Evolutionary conservation across 2,329 filamentous ascomycete species (phyloP).

Genomic region (Zarea fungicola): DNA sequence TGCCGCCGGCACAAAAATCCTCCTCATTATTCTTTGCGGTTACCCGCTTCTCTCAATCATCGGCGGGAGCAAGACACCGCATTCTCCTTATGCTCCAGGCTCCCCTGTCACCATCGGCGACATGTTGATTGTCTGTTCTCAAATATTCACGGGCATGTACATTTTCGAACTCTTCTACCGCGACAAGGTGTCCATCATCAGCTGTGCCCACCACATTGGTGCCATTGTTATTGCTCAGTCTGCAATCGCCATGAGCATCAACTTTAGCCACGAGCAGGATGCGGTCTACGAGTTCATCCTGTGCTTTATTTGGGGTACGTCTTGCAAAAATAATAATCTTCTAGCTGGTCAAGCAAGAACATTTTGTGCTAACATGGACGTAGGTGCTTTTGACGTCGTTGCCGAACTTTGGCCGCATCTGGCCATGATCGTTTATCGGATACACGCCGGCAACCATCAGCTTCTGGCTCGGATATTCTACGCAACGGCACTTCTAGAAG

Average conservation of each 20-base stretch:
- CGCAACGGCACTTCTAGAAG: slow-evolving; percentile 6
- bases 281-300: slow-evolving; percentile 13
- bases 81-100: slow-evolving; percentile 9
- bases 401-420: slow-evolving; percentile 14
- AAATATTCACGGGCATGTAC: slow-evolving; percentile 13
- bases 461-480: slow-evolving; percentile 11
- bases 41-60: slow-evolving; percentile 13
- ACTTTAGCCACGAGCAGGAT: slow-evolving; percentile 9
- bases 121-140: slow-evolving; percentile 11
- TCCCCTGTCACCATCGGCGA: slow-evolving; percentile 8
- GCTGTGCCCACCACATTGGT: slow-evolving; percentile 13
- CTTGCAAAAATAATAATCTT: background rate
- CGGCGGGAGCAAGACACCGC: slow-evolving; percentile 1
- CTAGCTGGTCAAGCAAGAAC: background rate
- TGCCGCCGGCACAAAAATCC: slow-evolving; percentile 11
- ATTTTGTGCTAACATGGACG: background rate
- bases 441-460: slow-evolving; percentile 2
- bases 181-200: slow-evolving; percentile 13
- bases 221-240: slow-evolving; percentile 13
- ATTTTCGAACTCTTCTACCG: slow-evolving; percentile 13
- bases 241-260: slow-evolving; percentile 13
- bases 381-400: slow-evolving; percentile 13
- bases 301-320: slow-evolving; percentile 14
- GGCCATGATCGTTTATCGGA: slow-evolving; percentile 13
- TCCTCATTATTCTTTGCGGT: slow-evolving; percentile 8